Evolutionary conservation across 768 basidiomycete genomes (phyloP), one percentile per base, ranked within the genome.

Genomic region (Auricularia auricula-judae): DNA sequence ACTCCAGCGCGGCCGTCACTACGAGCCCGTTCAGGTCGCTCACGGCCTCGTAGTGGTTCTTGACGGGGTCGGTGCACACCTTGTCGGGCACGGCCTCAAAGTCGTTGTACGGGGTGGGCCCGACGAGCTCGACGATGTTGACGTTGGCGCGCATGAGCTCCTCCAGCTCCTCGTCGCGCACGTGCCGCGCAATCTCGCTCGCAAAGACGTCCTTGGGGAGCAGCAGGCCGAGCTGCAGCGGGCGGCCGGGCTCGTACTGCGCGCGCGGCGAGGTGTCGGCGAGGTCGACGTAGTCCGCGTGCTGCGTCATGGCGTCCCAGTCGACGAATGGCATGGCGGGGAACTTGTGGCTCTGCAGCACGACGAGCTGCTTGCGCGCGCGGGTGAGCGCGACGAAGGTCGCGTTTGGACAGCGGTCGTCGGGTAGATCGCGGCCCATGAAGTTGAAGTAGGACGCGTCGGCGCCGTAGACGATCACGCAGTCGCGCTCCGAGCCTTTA

Each of bases 371-470:
- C 23, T 61, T 61, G 36, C 42, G 59, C 18, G 64, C 64, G 11
- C 64, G 64, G 33, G 64, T 65, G 12, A 65, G 36, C 8, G 64
- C 64, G n/a, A 65, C 64, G 36, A 65, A 65, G 7, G 47, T 51
- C 4, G 64, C 64, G 23, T 65, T 65, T 1, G 64, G 64, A 35
- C 64, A 65, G 14, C 59, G 56, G 34, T 64, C 59, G 43, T 65
- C 64, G 39, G 64, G 64, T 23, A 61, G 29, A 23, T 60, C 59
- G 59, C 64, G 58, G 36, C 58, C 64, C 12, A 61, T n/a, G 43
- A 61, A 39, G 16, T 39, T 39, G 59, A 59, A 43, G 51, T 65
- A 65, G 35, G 16, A 16, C 21, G 56, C 56, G 42, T 65, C 64
- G 21, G 59, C 64, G 33, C 64, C 59, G 34, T 39, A 61, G 14